Percentiles rank a stretch among this genome's conserved stretches.
Conservation (phyloP, 331 rosid species). For the Quercus phellos region DNA sequence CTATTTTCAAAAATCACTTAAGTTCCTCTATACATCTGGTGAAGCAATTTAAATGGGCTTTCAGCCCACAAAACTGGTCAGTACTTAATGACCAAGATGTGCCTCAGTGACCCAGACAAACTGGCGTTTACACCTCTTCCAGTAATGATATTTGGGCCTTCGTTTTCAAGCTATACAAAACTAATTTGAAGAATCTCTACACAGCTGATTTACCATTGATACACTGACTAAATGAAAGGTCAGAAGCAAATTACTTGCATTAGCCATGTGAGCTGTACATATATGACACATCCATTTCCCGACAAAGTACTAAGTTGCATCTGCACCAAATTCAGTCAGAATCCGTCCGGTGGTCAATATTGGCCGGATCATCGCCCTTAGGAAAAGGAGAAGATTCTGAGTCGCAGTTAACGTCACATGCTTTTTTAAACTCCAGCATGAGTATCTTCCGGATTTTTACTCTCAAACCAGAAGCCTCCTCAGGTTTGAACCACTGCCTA, state of each 20-base stretch:
- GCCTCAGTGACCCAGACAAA: background rate
- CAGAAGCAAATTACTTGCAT: background rate
- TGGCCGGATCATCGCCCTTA: conserved; percentile 2
- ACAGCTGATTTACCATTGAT: conserved; percentile 21
- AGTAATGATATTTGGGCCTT: conserved; percentile 10
- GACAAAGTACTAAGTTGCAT: conserved; percentile 2
- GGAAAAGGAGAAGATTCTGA: conserved; percentile 25
- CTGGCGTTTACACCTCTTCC: conserved; percentile 3
- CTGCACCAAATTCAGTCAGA: conserved; percentile 13
- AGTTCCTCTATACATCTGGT: conserved; percentile 30
- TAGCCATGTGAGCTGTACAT: conserved; percentile 20
- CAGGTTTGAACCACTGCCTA: conserved; percentile 81
- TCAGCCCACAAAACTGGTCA: conserved; percentile 36
- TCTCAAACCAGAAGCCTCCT: conserved; percentile 86
- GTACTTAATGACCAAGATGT: conserved; percentile 14
- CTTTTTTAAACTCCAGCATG: conserved; percentile 38
- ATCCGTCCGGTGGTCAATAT: conserved; percentile 5
- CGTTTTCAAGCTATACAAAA: conserved; percentile 3
- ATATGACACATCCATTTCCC: conserved; percentile 9
- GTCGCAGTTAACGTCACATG: conserved; percentile 1
- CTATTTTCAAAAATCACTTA: background rate
- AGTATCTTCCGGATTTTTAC: conserved; percentile 63
- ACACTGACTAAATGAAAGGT: background rate
- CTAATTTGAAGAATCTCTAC: conserved; percentile 1
- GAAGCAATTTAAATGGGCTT: conserved; percentile 10